Conservation (phyloP, 768 basidiomycete genomes). For the Strobilomyces dryophilus region DNA sequence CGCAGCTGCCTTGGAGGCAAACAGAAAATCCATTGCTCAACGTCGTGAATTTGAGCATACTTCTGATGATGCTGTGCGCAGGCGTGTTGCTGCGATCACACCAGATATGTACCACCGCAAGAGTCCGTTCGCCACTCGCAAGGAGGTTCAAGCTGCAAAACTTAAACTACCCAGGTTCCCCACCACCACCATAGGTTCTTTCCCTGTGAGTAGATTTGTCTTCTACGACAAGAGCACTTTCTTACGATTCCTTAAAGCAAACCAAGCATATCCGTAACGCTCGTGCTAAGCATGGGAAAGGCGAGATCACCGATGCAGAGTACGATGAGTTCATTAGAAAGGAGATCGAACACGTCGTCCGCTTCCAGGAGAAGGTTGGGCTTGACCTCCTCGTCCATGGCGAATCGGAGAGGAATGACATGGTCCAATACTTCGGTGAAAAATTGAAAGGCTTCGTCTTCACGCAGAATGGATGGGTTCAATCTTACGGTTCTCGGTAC, state of each 20-base stretch:
- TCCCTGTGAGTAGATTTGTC: conserved; percentile 59
- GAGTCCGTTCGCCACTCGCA: conserved; percentile 83
- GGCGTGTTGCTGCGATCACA: conserved; percentile 90
- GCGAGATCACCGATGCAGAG: conserved; percentile 76
- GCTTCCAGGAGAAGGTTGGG: conserved; percentile 95
- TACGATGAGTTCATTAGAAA: conserved; percentile 99
- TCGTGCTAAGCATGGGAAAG: conserved; percentile 92
- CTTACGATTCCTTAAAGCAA: conserved; percentile 51
- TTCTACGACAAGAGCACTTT: not conserved
- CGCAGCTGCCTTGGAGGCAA: conserved; percentile 76
- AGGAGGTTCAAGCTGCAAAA: conserved; percentile 83
- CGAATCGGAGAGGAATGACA: conserved; percentile 98
- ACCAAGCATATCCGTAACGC: conserved; percentile 98
- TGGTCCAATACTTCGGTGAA: conserved; percentile 99
- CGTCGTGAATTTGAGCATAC: conserved; percentile 92
- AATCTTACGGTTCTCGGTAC: conserved; percentile 96
- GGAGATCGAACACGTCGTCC: conserved; percentile 89
- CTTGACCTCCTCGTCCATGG: conserved; percentile 98
- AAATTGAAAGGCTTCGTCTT: conserved; percentile 93
- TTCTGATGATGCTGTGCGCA: conserved; percentile 93
- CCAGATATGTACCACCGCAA: conserved; percentile 82
- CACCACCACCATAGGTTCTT: conserved; percentile 97
- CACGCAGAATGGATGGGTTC: conserved; percentile 98
- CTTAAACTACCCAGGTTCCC: conserved; percentile 95
- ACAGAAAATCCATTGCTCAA: conserved; percentile 85